These are phyloP conservation scores for Microsporum canis DNA, from an alignment of 2,329 filamentous ascomycete genomes.

Conservation along the genomic window DNA sequence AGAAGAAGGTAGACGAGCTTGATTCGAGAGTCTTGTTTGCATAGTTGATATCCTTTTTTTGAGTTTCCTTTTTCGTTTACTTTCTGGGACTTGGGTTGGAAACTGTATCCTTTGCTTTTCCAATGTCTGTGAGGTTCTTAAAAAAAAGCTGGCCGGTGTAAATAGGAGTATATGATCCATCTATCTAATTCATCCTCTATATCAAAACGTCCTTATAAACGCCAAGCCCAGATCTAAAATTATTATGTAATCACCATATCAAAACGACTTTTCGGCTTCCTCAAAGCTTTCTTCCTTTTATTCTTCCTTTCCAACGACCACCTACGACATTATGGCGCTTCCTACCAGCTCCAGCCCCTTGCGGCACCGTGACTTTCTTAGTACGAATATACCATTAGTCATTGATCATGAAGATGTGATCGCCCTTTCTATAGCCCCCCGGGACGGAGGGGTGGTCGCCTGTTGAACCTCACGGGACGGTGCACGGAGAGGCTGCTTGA, in stretches of 20 bases:
- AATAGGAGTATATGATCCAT: neutral
- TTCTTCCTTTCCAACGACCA: neutral
- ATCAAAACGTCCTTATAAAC: neutral
- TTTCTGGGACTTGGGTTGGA: neutral
- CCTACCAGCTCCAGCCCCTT: conserved; percentile 8
- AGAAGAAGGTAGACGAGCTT: conserved; percentile 55
- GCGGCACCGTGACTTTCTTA: conserved; percentile 1
- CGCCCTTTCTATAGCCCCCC: conserved; percentile 17
- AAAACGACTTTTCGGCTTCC: neutral
- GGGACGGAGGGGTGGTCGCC: conserved; percentile 24
- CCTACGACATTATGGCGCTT: conserved; percentile 10
- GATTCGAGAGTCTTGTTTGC: conserved; percentile 69
- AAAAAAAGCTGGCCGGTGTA: conserved; percentile 1
- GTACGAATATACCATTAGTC: conserved; percentile 4
- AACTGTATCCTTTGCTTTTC: neutral
- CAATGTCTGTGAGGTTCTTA: neutral
- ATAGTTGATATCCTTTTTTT: conserved; percentile 30
- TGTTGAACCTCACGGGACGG: conserved; percentile 11
- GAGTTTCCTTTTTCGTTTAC: neutral
- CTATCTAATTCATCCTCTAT: neutral
- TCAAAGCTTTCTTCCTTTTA: neutral
- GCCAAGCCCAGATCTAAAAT: neutral
- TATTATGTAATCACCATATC: neutral
- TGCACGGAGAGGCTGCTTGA: neutral
- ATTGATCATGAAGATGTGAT: conserved; percentile 12